Base-by-base conservation (phyloP, 2,329 filamentous ascomycete species). In the Lasiodiplodia citricola region DNA sequence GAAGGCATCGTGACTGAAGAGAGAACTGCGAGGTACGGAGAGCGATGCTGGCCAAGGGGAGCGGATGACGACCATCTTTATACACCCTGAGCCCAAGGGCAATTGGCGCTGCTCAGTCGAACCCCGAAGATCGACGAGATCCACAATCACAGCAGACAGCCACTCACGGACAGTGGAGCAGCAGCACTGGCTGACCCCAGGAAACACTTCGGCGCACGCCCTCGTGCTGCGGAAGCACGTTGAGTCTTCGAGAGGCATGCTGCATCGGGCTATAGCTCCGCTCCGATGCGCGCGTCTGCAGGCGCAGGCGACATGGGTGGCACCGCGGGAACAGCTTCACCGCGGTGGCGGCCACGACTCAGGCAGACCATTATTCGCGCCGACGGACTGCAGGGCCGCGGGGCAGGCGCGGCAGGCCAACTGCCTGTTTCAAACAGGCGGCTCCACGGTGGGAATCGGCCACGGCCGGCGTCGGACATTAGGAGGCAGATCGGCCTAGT, bases 1-100 rank as follows among this genome's bases (percentile, higher is more conserved):
- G 76, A 78, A 72, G 77, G 77, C 78, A 80, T 80, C 63, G 54
- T 71, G 69, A 54, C 51, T 47, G 37, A 28, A 23, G 21, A 50
- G 38, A 66, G 31, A 52, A 66, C 23, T 52, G 60, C 14, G 69
- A 58, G 66, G 66, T 52, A 50, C 69, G 66, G 64, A 52, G 68
- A 70, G 66, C 25, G 37, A 67, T 70, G 51, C 14, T 25, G 28
- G n/a, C 37, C 50, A 54, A 16, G 51, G 44, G 18, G 55, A 31
- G 31, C 41, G 55, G 54, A 50, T n/a, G 57, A 37, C 28, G 10
- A 35, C 31, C 50, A 4, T 13, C 67, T 56, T 57, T 55, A 55
- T 60, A 65, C 18, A 52, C 57, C 21, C 16, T 13, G 41, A n/a
- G 41, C 23, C 58, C 58, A 63, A 28, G 58, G 31, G 18, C 23